Conservation (phyloP, 1,284 basidiomycete genomes). For the Cryptococcus amylolentus region DNA sequence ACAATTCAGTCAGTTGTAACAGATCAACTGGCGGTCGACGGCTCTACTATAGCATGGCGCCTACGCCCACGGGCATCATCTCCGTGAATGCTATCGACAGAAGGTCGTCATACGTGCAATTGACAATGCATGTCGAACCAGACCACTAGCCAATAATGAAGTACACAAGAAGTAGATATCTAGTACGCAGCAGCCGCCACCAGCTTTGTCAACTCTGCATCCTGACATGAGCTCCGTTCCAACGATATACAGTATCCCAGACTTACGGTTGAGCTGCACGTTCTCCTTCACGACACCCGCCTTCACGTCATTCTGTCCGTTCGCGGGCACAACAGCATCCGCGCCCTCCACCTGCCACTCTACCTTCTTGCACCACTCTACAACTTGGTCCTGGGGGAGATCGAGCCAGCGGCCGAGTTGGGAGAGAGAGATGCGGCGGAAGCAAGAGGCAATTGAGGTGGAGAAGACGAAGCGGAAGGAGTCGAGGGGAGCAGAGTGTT, state of each 20-base stretch:
- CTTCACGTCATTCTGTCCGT: slow-evolving; percentile 92
- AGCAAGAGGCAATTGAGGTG: slow-evolving; percentile 42
- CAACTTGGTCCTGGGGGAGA: slow-evolving; percentile 55
- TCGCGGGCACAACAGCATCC: slow-evolving; percentile 70
- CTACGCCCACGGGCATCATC: no score
- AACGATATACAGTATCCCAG: not conserved
- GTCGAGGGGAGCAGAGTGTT: slow-evolving; percentile 36
- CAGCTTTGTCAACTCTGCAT: slow-evolving; percentile 73
- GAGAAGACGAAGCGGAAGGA: slow-evolving; percentile 39
- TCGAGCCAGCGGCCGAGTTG: slow-evolving; percentile 45
- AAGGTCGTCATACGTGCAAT: no score
- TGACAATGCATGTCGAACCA: no score
- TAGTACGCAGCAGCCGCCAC: slow-evolving; percentile 56
- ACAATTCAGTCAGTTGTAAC: no score
- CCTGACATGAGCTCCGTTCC: not conserved
- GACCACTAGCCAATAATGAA: no score
- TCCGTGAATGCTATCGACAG: no score
- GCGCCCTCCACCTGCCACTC: slow-evolving; percentile 72
- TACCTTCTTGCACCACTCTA: slow-evolving; percentile 60
- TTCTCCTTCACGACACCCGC: slow-evolving; percentile 89
- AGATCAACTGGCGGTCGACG: no score
- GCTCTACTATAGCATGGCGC: no score
- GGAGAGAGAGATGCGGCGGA: slow-evolving; percentile 27
- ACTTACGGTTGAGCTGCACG: slow-evolving; percentile 81
- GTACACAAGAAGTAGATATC: not conserved